A percentile compares a stretch with the other conserved stretches of the same genome.
phyloP scores from a whole-genome alignment of 441 rosid genomes.

The Raphanus hybrid region DNA sequence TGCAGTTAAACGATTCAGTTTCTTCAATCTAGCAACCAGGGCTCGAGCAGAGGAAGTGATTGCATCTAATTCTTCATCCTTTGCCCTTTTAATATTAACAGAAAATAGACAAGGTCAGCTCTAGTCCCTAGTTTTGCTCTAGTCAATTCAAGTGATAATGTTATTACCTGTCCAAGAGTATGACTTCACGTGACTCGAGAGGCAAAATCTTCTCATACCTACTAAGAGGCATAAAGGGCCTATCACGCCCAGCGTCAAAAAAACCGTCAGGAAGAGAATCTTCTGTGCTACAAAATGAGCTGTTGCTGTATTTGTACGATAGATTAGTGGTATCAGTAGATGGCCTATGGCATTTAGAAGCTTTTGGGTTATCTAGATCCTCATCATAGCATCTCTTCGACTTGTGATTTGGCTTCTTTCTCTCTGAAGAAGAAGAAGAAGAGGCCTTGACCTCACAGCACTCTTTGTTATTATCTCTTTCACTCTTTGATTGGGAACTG shows the following conservation, averaged over 20 bases:
- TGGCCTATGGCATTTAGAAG: constrained; percentile 73
- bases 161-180: constrained; percentile 90
- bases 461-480: constrained; percentile 44
- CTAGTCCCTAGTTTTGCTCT: neutral
- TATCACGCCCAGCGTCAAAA: constrained; percentile 97
- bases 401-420: constrained; percentile 49
- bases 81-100: constrained; percentile 52
- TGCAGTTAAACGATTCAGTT: constrained; percentile 48
- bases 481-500: constrained; percentile 42
- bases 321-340: constrained; percentile 50
- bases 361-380: constrained; percentile 87
- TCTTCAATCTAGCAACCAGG: constrained; percentile 64
- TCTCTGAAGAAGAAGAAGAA: constrained; percentile 54
- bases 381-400: constrained; percentile 76
- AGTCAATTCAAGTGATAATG: neutral
- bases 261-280: constrained; percentile 92
- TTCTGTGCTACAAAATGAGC: constrained; percentile 77
- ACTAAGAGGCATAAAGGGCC: constrained; percentile 76
- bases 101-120: constrained; percentile 21
- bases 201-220: constrained; percentile 66
- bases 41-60: constrained; percentile 73
- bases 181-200: constrained; percentile 92
- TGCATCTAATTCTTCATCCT: constrained; percentile 91
- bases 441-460: constrained; percentile 50
- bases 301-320: constrained; percentile 67